A percentile compares a stretch with the other conserved stretches of the same genome.
These are phyloP conservation scores for Leishmania guyanensis DNA, from an alignment of 208 protist species.

Conservation along the genomic window DNA sequence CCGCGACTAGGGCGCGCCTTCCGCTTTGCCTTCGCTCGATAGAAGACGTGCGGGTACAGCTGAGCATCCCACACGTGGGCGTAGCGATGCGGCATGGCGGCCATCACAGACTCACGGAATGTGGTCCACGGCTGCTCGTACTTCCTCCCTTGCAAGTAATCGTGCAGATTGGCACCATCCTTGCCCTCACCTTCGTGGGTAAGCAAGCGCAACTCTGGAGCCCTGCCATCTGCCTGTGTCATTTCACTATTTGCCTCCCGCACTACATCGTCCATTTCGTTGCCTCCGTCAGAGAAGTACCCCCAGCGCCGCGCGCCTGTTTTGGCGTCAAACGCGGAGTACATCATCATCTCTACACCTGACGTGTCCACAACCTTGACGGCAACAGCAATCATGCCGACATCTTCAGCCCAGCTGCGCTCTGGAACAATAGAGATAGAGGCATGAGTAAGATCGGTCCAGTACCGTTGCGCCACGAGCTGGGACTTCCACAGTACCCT, in stretches of 20 bases:
- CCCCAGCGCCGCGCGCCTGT: conserved; percentile 76
- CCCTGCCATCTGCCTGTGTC: conserved; percentile 10
- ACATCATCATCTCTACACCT: conserved; percentile 50
- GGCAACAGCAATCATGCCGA: conserved; percentile 72
- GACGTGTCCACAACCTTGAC: conserved; percentile 33
- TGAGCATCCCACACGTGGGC: conserved; percentile 82
- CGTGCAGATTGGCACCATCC: neutral
- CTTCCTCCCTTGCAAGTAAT: conserved; percentile 7
- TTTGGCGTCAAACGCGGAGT: conserved; percentile 71
- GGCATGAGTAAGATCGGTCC: conserved; percentile 42
- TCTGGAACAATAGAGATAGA: conserved; percentile 78
- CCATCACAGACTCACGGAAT: conserved; percentile 76
- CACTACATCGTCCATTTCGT: conserved; percentile 67
- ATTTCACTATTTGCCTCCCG: conserved; percentile 30
- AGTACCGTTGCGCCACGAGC: conserved; percentile 30
- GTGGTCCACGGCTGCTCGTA: conserved; percentile 79
- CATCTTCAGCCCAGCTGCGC: conserved; percentile 70
- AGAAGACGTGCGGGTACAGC: conserved; percentile 72
- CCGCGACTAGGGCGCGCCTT: conserved; percentile 26
- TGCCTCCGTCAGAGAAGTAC: conserved; percentile 71
- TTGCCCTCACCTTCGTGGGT: neutral
- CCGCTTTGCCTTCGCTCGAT: conserved; percentile 47
- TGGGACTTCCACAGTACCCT: conserved; percentile 43
- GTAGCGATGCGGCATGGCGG: conserved; percentile 83
- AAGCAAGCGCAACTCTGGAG: neutral